Evolutionary conservation across 129 eudicot genomes (phyloP).

Genomic region (Glebionis coronaria): DNA sequence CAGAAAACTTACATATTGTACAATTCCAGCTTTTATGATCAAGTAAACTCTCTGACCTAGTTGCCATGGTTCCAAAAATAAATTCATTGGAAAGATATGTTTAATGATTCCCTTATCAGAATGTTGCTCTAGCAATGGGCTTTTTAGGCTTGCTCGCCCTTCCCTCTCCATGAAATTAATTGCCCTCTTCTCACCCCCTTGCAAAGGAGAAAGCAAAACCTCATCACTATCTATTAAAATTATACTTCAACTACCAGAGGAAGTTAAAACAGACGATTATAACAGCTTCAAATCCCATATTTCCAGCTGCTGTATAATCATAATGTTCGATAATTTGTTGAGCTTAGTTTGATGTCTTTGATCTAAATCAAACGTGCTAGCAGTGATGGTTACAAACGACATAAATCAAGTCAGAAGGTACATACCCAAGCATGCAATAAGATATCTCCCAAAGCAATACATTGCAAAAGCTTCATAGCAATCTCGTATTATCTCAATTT

Average conservation of each 20-base stretch:
- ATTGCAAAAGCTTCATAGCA: slow-evolving; percentile 98
- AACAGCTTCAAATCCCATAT: background rate
- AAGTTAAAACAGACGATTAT: too few species aligned
- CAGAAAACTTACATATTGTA: slow-evolving; percentile 85
- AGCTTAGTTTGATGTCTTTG: too few species aligned
- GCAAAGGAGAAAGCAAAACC: slow-evolving; percentile 9
- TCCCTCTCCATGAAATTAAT: slow-evolving; percentile 86
- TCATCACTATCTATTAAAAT: background rate
- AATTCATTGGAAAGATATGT: slow-evolving; percentile 86
- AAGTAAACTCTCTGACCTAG: slow-evolving; percentile 71
- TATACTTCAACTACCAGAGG: background rate
- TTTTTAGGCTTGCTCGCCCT: slow-evolving; percentile 64
- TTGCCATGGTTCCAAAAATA: slow-evolving; percentile 80
- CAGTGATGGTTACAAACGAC: background rate
- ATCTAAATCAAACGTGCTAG: background rate
- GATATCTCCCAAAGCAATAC: slow-evolving; percentile 99
- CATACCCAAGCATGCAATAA: slow-evolving; percentile 95
- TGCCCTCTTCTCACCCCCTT: slow-evolving; percentile 93
- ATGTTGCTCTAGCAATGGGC: slow-evolving; percentile 66
- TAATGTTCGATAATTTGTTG: too few species aligned
- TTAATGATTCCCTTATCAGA: slow-evolving; percentile 67
- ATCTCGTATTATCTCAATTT: slow-evolving; percentile 82
- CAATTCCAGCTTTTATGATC: slow-evolving; percentile 85
- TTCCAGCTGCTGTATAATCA: background rate
- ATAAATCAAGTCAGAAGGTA: background rate